Evolutionary conservation across 176 grass and related monocot species (phyloP), one percentile per base, ranked within the genome.

Genomic region (Chloris gayana): DNA sequence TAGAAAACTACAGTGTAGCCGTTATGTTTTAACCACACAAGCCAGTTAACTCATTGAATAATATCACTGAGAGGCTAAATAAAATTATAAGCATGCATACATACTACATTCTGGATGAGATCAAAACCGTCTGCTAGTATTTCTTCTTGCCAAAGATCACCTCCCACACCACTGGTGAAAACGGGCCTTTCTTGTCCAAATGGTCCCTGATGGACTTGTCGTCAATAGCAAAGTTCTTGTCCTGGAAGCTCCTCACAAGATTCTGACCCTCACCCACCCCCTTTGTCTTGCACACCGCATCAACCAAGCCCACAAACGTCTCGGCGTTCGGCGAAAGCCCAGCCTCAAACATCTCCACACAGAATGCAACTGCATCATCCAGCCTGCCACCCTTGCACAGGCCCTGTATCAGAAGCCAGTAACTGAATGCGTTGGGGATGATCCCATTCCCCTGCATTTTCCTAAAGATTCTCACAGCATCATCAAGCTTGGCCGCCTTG

Each of bases 111-210:
- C 14, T 67, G 34, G 17, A 38, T 41, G 42, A 77, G 53, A 87
- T 94, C 47, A 92, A 62, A 94, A 87, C 12, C 79, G 83, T 17
- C 81, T 44, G 30, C 51, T 70, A 5, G 84, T n/a, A 71, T 25
- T 75, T 85, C 80, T 83, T 98, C 57, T 86, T 93, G 35, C 96
- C 92, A 69, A 99, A 95, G 54, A 99, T 93, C 15, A 69, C 90
- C 68, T 99, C 86, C 90, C 90, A 93, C 83, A 99, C 84, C 9
- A 84, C 47, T 0, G 78, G 84, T 5, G 85, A 85, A 81, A 99
- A 95, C 9, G 96, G 96, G 12, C 96, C 96, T 80, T 95, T 99
- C 88, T 86, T 99, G 81, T 99, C 86, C 88, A 99, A 86, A 69
- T 99, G 92, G 73, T 93, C 96, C 79, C 88, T 91, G 74, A 99